Conservation (phyloP, 2,329 filamentous ascomycete species). For the Ophiostoma populinum region DNA sequence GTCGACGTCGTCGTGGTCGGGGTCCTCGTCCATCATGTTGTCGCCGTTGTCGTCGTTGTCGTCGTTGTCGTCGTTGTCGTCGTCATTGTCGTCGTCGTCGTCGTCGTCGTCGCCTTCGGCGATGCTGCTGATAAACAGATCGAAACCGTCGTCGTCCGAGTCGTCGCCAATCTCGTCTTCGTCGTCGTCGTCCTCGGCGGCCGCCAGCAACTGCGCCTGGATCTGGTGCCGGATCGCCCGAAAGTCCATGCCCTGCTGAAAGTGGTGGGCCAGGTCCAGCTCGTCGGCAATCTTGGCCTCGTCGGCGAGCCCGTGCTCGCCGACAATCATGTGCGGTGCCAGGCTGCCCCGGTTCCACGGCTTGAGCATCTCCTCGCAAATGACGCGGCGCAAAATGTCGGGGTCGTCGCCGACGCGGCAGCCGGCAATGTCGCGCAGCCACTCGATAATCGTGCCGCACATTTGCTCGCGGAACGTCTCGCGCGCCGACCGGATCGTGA, state of each 20-base stretch:
- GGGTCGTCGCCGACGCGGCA: slow-evolving; percentile 71
- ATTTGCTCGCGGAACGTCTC: slow-evolving; percentile 97
- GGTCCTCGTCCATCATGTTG: slow-evolving; percentile 16
- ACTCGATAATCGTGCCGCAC: slow-evolving; percentile 95
- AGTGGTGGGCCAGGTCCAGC: slow-evolving; percentile 41
- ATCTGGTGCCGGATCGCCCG: background rate
- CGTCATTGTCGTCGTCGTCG: slow-evolving; percentile 16
- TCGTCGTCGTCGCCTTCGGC: slow-evolving; percentile 1
- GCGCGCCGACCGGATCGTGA: slow-evolving; percentile 80
- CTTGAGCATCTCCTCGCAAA: slow-evolving; percentile 83
- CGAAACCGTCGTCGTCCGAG: slow-evolving; percentile 7
- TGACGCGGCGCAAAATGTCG: slow-evolving; percentile 57
- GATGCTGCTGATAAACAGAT: background rate
- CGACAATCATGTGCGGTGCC: slow-evolving; percentile 62
- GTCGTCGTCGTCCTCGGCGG: slow-evolving; percentile 11
- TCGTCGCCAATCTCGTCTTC: slow-evolving; percentile 18
- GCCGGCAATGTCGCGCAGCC: slow-evolving; percentile 83
- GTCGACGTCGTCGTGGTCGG: slow-evolving; percentile 31
- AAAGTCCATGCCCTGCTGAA: slow-evolving; percentile 25
- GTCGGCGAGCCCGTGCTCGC: slow-evolving; percentile 65
- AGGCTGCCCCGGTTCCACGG: slow-evolving; percentile 77
- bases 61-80: slow-evolving; percentile 7
- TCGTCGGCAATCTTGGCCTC: slow-evolving; percentile 41
- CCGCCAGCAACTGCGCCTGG: slow-evolving; percentile 7
- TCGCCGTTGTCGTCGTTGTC: slow-evolving; percentile 21